A percentile compares a stretch with the other conserved stretches of the same genome.
Conservation (phyloP, 2,329 filamentous ascomycete genomes). For the Monosporascus sp. region DNA sequence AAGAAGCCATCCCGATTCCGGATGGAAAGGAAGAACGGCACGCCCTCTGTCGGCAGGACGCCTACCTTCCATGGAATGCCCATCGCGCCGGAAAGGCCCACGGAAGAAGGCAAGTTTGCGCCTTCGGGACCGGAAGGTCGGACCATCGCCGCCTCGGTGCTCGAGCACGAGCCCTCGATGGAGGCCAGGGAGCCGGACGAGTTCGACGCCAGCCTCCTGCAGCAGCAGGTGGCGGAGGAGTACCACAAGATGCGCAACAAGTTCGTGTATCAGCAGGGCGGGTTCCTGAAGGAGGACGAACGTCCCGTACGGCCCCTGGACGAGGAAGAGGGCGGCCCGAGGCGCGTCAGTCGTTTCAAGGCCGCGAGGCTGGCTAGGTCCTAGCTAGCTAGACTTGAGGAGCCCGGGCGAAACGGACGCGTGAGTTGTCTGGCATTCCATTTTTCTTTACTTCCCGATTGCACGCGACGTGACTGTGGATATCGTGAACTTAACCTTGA, state of each 20-base stretch:
- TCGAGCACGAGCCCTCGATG: constrained; percentile 46
- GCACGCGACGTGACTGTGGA: not conserved
- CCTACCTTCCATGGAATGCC: constrained; percentile 10
- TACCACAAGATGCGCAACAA: constrained; percentile 79
- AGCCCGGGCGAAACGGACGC: not conserved
- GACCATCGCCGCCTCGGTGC: constrained; percentile 54
- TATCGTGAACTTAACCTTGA: too few relatives aligned
- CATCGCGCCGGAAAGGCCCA: constrained; percentile 35
- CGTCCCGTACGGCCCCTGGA: constrained; percentile 62
- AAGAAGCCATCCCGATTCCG: constrained; percentile 51
- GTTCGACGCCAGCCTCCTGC: constrained; percentile 66
- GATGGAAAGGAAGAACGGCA: constrained; percentile 28
- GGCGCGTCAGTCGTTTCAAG: constrained; percentile 68
- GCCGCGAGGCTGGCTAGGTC: constrained; percentile 58
- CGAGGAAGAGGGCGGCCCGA: constrained; percentile 58
- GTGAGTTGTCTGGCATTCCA: not conserved
- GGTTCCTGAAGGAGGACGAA: constrained; percentile 70
- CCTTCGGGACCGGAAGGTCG: constrained; percentile 46
- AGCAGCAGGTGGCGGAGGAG: constrained; percentile 73
- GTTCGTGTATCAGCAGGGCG: constrained; percentile 77
- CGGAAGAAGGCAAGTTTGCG: constrained; percentile 34
- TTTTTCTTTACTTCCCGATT: not conserved
- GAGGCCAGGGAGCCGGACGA: constrained; percentile 49
- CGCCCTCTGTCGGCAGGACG: constrained; percentile 5
- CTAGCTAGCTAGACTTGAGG: constrained; percentile 23